Percentiles rank a stretch among this genome's conserved stretches.
phyloP scores from a whole-genome alignment of 108 stramenopile species.

The Skeletonema grethae region DNA sequence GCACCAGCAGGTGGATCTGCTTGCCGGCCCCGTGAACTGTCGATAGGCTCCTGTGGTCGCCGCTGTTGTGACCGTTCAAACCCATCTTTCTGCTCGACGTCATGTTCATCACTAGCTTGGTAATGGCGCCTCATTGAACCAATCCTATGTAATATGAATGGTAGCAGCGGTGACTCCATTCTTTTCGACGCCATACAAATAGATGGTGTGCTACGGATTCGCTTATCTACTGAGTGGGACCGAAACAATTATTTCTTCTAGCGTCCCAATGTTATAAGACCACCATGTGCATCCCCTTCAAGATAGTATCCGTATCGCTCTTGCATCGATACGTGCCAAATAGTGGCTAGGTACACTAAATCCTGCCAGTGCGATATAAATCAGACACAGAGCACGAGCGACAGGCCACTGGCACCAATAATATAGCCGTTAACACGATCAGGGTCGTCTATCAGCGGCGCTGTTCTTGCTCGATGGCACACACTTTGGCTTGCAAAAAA shows the following conservation, averaged over 20 bases:
- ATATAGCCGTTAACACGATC: constrained; percentile 3
- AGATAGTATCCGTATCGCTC: neutral
- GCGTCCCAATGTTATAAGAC: neutral
- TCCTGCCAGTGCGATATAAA: neutral
- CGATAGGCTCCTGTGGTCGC: neutral
- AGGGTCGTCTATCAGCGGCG: neutral
- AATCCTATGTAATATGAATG: neutral
- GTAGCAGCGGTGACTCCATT: constrained; percentile 1
- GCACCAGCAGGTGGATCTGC: neutral
- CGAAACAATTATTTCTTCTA: neutral
- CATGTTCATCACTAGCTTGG: neutral
- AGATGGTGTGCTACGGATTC: neutral
- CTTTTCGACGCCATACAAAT: neutral
- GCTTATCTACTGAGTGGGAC: neutral
- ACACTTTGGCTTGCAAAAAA: neutral
- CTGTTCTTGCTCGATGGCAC: no score
- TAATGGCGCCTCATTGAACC: neutral
- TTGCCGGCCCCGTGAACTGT: neutral
- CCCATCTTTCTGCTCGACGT: neutral
- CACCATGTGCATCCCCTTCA: neutral
- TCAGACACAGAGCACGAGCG: neutral
- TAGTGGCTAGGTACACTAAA: neutral
- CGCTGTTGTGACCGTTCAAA: neutral
- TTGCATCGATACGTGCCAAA: neutral
- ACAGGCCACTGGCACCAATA: neutral